Conservation (phyloP, 2,329 filamentous ascomycete genomes). For the Balansia obtecta region DNA sequence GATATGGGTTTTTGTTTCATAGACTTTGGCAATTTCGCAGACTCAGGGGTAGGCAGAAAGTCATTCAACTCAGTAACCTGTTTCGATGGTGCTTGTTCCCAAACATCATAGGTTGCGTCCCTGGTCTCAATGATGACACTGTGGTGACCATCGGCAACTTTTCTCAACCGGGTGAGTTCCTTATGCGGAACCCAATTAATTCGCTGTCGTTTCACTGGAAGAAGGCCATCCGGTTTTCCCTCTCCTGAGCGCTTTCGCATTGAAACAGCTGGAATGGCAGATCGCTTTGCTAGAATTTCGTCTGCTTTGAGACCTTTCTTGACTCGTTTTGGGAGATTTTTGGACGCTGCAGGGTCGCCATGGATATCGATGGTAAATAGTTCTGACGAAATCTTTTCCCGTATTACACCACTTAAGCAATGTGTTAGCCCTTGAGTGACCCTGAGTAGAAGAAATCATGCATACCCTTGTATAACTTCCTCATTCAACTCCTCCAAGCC, state of each 20-base stretch:
- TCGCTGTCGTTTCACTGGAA: constrained; percentile 63
- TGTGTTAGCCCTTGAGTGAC: background rate
- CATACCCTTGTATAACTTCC: constrained; percentile 80
- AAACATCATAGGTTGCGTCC: constrained; percentile 68
- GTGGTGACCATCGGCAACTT: constrained; percentile 63
- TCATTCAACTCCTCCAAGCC: constrained; percentile 77
- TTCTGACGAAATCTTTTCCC: constrained; percentile 69
- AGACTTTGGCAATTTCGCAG: constrained; percentile 61
- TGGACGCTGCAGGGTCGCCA: constrained; percentile 54
- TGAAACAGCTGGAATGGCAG: constrained; percentile 66
- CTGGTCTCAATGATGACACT: constrained; percentile 40
- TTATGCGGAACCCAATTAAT: constrained; percentile 73
- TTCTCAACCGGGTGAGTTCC: constrained; percentile 66
- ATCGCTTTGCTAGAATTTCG: constrained; percentile 79
- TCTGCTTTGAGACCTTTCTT: constrained; percentile 79
- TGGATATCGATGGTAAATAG: constrained; percentile 74
- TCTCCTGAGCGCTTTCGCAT: constrained; percentile 63
- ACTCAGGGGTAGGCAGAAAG: constrained; percentile 54
- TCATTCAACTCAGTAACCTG: constrained; percentile 27
- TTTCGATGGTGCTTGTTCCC: constrained; percentile 39
- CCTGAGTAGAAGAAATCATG: background rate
- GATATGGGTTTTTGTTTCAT: constrained; percentile 68
- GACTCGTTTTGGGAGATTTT: constrained; percentile 50
- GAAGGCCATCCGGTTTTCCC: constrained; percentile 59
- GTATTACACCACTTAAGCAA: constrained; percentile 59